Evolutionary conservation across 768 basidiomycete genomes (phyloP).

Genomic region (Hygrocybe punicea): DNA sequence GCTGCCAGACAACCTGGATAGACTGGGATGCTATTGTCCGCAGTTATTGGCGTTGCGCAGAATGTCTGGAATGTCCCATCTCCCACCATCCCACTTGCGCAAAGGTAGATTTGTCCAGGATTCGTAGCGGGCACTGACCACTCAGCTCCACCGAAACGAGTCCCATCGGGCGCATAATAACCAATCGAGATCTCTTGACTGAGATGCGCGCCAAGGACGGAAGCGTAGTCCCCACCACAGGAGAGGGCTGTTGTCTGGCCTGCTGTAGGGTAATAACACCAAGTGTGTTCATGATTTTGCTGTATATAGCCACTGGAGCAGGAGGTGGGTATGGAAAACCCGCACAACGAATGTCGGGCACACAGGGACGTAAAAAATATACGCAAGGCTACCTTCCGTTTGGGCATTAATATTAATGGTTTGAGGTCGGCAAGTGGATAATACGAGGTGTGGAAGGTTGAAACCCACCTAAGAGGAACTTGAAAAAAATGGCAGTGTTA

Average conservation of each 20-base stretch:
- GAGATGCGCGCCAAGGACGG: not conserved
- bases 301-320: not conserved
- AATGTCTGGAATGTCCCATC: not conserved
- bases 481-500: too few relatives aligned
- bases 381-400: too few relatives aligned
- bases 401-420: too few relatives aligned
- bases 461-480: too few relatives aligned
- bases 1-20: not conserved
- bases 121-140: not conserved
- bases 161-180: not conserved
- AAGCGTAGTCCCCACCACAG: not conserved
- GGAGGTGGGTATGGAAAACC: not conserved
- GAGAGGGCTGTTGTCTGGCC: not conserved
- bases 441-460: too few relatives aligned
- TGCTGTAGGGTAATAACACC: not conserved
- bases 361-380: not conserved
- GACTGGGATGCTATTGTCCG: not conserved
- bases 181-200: not conserved
- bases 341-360: not conserved
- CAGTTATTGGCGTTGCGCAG: not conserved
- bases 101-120: not conserved
- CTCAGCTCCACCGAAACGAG: not conserved
- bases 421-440: too few relatives aligned
- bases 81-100: not conserved
- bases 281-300: not conserved